Percentiles rank a stretch among this genome's conserved stretches.
These are phyloP conservation scores for Penicillium manginii DNA, from an alignment of 495 filamentous ascomycete genomes.

Conservation along the genomic window DNA sequence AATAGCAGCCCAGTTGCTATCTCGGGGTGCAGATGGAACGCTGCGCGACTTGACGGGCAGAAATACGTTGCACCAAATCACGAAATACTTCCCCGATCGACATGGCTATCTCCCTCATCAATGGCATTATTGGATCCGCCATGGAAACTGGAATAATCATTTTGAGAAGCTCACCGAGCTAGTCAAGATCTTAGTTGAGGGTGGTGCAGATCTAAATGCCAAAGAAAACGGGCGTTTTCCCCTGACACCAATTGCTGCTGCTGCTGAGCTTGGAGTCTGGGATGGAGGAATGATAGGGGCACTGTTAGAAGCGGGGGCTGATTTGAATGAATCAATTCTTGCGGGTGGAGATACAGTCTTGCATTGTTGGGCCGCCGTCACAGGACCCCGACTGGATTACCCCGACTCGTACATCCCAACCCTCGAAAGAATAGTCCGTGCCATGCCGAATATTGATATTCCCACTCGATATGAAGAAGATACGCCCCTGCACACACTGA, in stretches of 20 bases:
- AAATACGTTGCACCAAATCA: constrained; percentile 24
- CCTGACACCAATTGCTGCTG: constrained; percentile 20
- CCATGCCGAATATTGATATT: constrained; percentile 20
- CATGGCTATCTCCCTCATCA: constrained; percentile 17
- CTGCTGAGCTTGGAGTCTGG: constrained; percentile 24
- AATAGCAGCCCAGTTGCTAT: constrained; percentile 17
- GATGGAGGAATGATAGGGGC: constrained; percentile 19
- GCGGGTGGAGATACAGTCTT: constrained; percentile 20
- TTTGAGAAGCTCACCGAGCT: constrained; percentile 5
- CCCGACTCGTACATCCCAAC: constrained; percentile 19
- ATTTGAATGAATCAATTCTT: constrained; percentile 9
- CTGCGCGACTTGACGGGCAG: constrained; percentile 18
- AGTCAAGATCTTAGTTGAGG: constrained; percentile 21
- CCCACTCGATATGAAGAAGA: constrained; percentile 17
- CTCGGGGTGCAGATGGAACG: constrained; percentile 19
- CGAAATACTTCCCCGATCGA: constrained; percentile 17
- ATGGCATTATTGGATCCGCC: constrained; percentile 25
- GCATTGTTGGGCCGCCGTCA: constrained; percentile 21
- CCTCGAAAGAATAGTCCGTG: constrained; percentile 11
- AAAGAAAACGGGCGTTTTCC: constrained; percentile 25
- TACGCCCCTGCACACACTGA: constrained; percentile 19
- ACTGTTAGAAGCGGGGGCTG: constrained; percentile 20
- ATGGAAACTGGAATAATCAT: constrained; percentile 23
- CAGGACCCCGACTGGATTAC: constrained; percentile 24
- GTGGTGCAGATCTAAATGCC: constrained; percentile 28